These are phyloP conservation scores for Chondrostereum purpureum DNA, from an alignment of 1,284 basidiomycete species.

Conservation along the genomic window DNA sequence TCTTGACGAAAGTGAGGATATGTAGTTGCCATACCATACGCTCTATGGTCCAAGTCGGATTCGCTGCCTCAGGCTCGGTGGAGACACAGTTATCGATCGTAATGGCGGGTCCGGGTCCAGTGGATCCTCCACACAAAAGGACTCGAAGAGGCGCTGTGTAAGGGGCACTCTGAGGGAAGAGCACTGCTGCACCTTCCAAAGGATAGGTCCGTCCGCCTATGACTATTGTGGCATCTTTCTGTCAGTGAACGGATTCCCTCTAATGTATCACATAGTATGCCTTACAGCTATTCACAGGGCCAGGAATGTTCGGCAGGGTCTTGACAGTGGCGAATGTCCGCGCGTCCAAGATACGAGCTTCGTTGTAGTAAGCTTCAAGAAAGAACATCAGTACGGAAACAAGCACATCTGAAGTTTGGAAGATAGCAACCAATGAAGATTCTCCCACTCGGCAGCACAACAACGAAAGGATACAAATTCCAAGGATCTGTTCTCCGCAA, in stretches of 20 bases:
- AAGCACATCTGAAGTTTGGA: not conserved
- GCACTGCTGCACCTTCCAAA: conserved; percentile 60
- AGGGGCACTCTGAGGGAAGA: conserved; percentile 63
- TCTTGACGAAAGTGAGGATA: conserved; percentile 1
- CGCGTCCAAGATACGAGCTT: conserved; percentile 69
- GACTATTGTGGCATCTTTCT: conserved; percentile 33
- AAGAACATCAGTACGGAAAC: not conserved
- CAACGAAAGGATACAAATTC: conserved; percentile 72
- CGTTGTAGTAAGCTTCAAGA: conserved; percentile 66
- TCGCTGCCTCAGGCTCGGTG: conserved; percentile 52
- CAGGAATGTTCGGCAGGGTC: conserved; percentile 65
- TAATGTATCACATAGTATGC: no score
- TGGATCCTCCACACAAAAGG: conserved; percentile 74
- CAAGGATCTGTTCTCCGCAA: conserved; percentile 60
- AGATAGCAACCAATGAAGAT: conserved; percentile 53
- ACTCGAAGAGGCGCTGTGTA: conserved; percentile 66
- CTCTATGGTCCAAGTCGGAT: conserved; percentile 60
- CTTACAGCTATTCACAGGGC: conserved; percentile 62
- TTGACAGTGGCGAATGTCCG: conserved; percentile 53
- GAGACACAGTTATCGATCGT: conserved; percentile 69
- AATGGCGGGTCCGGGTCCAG: conserved; percentile 31
- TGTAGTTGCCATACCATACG: conserved; percentile 50
- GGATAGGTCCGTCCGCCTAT: conserved; percentile 72
- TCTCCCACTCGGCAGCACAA: conserved; percentile 57
- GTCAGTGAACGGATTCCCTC: not conserved